Evolutionary conservation across 495 filamentous ascomycete species (phyloP), one percentile per base, ranked within the genome.

Genomic region (Penicillium antarcticum): DNA sequence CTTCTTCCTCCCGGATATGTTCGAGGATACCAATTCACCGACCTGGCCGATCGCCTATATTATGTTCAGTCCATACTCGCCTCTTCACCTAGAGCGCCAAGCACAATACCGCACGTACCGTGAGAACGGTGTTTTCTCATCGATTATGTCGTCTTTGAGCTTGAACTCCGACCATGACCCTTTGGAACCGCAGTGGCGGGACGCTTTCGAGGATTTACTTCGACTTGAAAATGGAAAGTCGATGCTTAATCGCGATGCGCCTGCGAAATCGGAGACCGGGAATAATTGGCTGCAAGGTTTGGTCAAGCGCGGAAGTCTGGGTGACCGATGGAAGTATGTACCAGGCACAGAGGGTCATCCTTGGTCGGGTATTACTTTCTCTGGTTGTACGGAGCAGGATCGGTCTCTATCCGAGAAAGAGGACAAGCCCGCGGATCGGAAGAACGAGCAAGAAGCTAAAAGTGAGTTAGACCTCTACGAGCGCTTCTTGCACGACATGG

Each of bases 131-230:
- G 58, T 73, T 7, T 66, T 74, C 33, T 68, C 67, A 19, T 74
- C 71, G 11, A 48, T 74, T 32, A 62, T 74, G 59, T 67, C 70
- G 0, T 66, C 71, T 24, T 46, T 70, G 17, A 62, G 60, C 34
- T 38, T 54, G 5, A 51, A 55, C 10, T 56, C 63, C 1, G 68
- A 71, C 10, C 57, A 46, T 31, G 67, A 73, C 17, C 55, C 64
- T 3, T 54, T 51, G 4, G 68, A 74, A 45, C 69, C 72, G 5
- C 72, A 65, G 26, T 83, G 78, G 78, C 69, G 77, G 13, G 71
- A 75, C 42, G 80, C 80, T 0, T 82, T 82, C 48, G 79, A 82
- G 52, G 80, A 83, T 60, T 66, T 83, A 9, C 45, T 83, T 9
- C 64, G 68, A 19, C 62, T 80, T 2, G 66, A 78, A 32, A 77